Base-by-base conservation (phyloP, 306 rosid species). In the Fagus crenata region DNA sequence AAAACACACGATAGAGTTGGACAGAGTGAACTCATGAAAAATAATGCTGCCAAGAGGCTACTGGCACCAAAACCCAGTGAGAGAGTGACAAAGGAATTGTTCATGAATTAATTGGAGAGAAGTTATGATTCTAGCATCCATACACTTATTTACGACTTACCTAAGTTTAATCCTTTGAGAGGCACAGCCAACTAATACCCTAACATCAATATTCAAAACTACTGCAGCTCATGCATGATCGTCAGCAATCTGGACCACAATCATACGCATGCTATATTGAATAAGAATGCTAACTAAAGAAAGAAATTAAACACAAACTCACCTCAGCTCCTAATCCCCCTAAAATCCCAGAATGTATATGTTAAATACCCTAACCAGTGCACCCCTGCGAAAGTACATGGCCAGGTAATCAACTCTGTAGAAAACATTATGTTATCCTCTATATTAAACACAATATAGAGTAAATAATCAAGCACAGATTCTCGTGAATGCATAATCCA, bases 381-480 rank as follows among this genome's bases (percentile, higher is more conserved):
- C 67, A 60, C 13, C 67, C 67, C 37, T 31, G 40, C 5, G 4
- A 32, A 32, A 11, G 15, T 60, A 11, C n/a, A 60, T 32, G 37
- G 67, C 67, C 67, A 33, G 67, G 67, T 60, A 60, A 60, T 33
- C 67, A 60, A 60, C 40, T 60, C 39, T 60, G 67, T 59, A 59
- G 67, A 59, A 59, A 59, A 59, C 67, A 60, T 32, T 35, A 46
- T 46, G 51, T 46, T 46, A 60, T 60, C 15, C n/a, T 14, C 33
- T 32, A 11, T 28, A 60, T 60, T 1, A 11, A 60, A 58, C 32
- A 60, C 9, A 35, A 14, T 14, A 14, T 63, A 63, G 69, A 14
- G 51, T 46, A 13, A 46, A 46, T 7, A 46, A 46, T 46, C 51
- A 46, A 46, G 14, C 51, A 46, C 51, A 9, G 51, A 46, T 46